A percentile compares a stretch with the other conserved stretches of the same genome.
Conservation (phyloP, 2,329 filamentous ascomycete species). For the Tetracladium maxilliforme region DNA sequence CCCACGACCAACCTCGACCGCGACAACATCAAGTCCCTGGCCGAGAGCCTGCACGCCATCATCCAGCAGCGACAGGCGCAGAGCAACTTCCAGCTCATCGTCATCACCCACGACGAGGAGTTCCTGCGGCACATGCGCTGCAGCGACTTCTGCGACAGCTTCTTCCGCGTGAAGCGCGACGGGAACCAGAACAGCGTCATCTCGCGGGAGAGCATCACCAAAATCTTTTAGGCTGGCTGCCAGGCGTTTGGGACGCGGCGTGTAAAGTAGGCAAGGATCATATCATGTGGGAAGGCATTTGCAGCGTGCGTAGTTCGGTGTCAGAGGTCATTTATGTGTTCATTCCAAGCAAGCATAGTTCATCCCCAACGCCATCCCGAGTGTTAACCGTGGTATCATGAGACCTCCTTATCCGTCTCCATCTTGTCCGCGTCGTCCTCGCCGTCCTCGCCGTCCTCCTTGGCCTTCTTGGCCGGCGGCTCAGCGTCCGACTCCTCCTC, state of each 20-base stretch:
- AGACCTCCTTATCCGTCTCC: conserved; percentile 6
- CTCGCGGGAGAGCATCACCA: conserved; percentile 47
- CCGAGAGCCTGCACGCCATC: conserved; percentile 71
- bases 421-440: conserved; percentile 6
- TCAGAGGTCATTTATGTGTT: too few species aligned
- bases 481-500: conserved; percentile 10
- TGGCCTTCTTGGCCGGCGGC: conserved; percentile 13
- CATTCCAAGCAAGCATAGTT: too few species aligned
- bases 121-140: conserved; percentile 90
- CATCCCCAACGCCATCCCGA: too few species aligned
- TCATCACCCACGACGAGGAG: conserved; percentile 98
- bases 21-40: conserved; percentile 86
- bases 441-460: conserved; percentile 36
- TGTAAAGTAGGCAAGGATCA: conserved; percentile 37
- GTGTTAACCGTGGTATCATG: too few species aligned
- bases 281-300: too few species aligned
- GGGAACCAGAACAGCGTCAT: conserved; percentile 81
- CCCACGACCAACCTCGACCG: conserved; percentile 93
- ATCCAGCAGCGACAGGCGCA: conserved; percentile 73
- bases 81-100: conserved; percentile 92
- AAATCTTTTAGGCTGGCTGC: conserved; percentile 12
- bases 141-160: conserved; percentile 82
- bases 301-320: too few species aligned
- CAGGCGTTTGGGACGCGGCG: too few species aligned
- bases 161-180: conserved; percentile 75